Conservation (phyloP, 164 flowering plant species). For the Warburgia ugandensis region DNA sequence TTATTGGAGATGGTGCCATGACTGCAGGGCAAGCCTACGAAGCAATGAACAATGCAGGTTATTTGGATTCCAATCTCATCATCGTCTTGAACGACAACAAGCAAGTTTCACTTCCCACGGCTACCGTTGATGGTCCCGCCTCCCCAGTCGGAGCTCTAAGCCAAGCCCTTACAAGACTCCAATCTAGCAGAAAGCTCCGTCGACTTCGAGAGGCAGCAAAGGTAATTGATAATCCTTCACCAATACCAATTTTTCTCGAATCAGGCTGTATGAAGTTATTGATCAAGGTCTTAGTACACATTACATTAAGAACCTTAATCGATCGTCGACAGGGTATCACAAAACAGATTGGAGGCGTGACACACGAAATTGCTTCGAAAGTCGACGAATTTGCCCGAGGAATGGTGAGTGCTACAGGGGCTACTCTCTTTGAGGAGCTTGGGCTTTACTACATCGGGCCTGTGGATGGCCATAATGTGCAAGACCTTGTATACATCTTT, state of each 20-base stretch:
- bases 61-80: conserved; percentile 35
- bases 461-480: conserved; percentile 18
- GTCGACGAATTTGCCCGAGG: conserved; percentile 18
- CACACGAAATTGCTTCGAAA: conserved; percentile 17
- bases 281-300: background rate
- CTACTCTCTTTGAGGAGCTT: conserved; percentile 19
- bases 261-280: background rate
- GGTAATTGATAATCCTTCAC: conserved; percentile 15
- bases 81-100: conserved; percentile 37
- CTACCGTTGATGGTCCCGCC: conserved; percentile 47
- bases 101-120: conserved; percentile 29
- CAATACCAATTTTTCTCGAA: background rate
- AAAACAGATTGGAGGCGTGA: conserved; percentile 28
- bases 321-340: conserved; percentile 25
- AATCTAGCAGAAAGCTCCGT: conserved; percentile 29
- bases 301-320: background rate
- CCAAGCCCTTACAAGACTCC: conserved; percentile 26
- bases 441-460: conserved; percentile 24
- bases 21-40: conserved; percentile 38
- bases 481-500: conserved; percentile 34
- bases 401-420: conserved; percentile 8
- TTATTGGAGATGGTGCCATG: conserved; percentile 53
- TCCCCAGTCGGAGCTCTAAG: conserved; percentile 46
- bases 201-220: conserved; percentile 34
- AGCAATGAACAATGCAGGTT: conserved; percentile 38